Evolutionary conservation across 352 stramenopile genomes (phyloP), one percentile per base, ranked within the genome.

Genomic region (Halophytophthora batemanensis): DNA sequence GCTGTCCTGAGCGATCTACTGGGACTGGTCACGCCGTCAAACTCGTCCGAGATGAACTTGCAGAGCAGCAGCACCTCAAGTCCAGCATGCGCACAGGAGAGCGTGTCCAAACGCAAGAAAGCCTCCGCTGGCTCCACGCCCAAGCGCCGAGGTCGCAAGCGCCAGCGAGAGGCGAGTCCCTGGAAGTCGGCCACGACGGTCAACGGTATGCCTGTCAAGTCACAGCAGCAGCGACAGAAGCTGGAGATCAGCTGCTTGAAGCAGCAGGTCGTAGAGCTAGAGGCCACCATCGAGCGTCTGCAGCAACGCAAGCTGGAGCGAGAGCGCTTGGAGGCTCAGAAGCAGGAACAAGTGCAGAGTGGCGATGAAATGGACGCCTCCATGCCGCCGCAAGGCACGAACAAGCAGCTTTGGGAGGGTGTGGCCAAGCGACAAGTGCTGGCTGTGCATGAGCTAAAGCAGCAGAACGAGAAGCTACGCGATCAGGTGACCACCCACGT

Each of bases 391-490:
- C 21, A 43, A 12, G 37, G 5, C 25, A 54, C 18, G 22, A n/a
- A n/a, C n/a, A n/a, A n/a, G n/a, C n/a, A n/a, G n/a, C n/a, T 56
- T 2, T 69, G 59, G 56, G 42, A 45, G 33, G 28, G 18, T 2
- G 44, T 49, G 3, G 54, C 59, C 0, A 53, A 55, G 54, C 46
- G 39, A 2, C 68, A 71, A 46, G 34, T 56, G 0, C 34, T 35
- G 1, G 59, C 54, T 17, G 58, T 53, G 10, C 55, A 71, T 2
- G 53, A 61, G 37, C 63, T 71, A 2, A 53, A 66, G 15, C 19
- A 70, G 19, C 56, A 85, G 50, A 82, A 82, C 48, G 33, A 52
- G 19, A 74, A 68, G 34, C 55, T 82, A 11, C 61, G 64, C 40
- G 49, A 53, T 6, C 48, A 69, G 49, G 49, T 81, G 22, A 43